These are phyloP conservation scores for Sporothrix pallida DNA, from an alignment of 2,329 filamentous ascomycete genomes.

Conservation along the genomic window DNA sequence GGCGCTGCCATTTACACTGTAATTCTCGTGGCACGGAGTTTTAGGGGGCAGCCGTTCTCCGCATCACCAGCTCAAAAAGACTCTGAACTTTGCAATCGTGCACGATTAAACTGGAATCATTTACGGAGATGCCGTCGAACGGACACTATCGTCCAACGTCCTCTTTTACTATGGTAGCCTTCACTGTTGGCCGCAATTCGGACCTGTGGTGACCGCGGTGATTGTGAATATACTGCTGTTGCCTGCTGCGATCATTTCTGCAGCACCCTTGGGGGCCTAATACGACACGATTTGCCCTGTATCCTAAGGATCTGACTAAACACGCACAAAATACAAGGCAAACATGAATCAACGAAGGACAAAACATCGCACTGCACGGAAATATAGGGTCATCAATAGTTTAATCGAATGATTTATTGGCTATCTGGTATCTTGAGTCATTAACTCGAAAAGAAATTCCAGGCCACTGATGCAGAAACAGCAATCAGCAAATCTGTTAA, in stretches of 20 bases:
- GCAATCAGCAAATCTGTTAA: background rate
- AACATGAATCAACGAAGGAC: no score
- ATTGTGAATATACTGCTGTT: background rate
- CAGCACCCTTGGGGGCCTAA: no score
- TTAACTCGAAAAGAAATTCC: background rate
- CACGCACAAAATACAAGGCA: background rate
- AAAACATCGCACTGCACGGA: no score
- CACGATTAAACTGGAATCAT: background rate
- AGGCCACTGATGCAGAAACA: background rate
- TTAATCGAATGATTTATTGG: background rate
- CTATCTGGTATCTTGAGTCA: slow-evolving; percentile 22
- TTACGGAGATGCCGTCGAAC: background rate
- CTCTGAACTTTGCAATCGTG: background rate
- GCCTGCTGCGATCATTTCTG: background rate
- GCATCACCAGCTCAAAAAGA: background rate
- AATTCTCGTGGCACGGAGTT: background rate
- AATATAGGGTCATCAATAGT: background rate
- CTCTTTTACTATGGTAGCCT: background rate
- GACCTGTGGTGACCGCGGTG: background rate
- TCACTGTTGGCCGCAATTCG: background rate
- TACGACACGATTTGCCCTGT: no score
- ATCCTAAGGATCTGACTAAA: no score
- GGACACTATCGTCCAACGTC: background rate
- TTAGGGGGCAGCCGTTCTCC: slow-evolving; percentile 12
- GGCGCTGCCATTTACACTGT: background rate